Conservation (phyloP, 2,329 filamentous ascomycete genomes). For the Chalara sp. region DNA sequence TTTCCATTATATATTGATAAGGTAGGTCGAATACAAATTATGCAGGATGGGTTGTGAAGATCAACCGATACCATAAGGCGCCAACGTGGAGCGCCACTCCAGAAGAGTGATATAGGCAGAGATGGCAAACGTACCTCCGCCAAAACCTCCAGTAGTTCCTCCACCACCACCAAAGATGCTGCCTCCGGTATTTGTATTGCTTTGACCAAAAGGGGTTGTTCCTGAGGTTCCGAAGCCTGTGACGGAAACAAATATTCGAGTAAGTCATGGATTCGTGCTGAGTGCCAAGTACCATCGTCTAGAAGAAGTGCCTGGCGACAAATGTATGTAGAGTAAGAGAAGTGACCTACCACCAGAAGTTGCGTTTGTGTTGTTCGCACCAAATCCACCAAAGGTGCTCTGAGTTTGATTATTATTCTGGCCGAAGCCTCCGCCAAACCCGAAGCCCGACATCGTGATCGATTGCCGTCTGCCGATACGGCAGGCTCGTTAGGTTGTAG, state of each 20-base stretch:
- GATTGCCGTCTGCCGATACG: not conserved
- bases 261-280: constrained; percentile 26
- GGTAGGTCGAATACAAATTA: too few species aligned
- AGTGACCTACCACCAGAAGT: constrained; percentile 26
- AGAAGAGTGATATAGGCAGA: constrained; percentile 15
- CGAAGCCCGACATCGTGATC: constrained; percentile 23
- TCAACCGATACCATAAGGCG: too few species aligned
- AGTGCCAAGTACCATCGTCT: not conserved
- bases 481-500: too few species aligned
- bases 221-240: constrained; percentile 36
- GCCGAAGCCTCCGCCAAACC: constrained; percentile 27
- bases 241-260: constrained; percentile 22
- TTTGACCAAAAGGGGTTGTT: constrained; percentile 33
- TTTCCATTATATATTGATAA: too few species aligned
- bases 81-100: not conserved
- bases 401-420: constrained; percentile 47
- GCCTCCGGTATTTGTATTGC: constrained; percentile 24
- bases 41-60: too few species aligned
- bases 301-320: too few species aligned
- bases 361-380: constrained; percentile 17
- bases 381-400: constrained; percentile 51
- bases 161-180: constrained; percentile 32
- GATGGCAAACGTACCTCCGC: constrained; percentile 31
- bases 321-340: constrained; percentile 2
- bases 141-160: constrained; percentile 27